Evolutionary conservation across 2,329 filamentous ascomycete species (phyloP).

Genomic region (Dryadomyces quercus-mongolicae): DNA sequence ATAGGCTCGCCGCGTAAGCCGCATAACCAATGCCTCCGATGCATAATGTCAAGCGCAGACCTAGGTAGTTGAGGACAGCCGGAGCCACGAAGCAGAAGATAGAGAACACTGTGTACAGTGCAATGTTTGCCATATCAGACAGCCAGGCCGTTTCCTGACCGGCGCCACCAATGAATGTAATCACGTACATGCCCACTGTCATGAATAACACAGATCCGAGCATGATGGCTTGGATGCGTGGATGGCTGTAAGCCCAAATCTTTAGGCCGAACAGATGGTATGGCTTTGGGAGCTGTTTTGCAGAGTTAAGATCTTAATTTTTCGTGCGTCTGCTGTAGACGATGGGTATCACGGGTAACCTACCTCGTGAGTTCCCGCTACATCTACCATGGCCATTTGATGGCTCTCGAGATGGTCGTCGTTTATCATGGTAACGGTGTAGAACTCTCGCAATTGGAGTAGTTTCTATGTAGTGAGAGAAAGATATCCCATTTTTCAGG

Average conservation of each 20-base stretch:
- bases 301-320: neutral
- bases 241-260: neutral
- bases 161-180: neutral
- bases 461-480: no score
- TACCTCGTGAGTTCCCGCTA: no score
- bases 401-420: no score
- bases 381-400: no score
- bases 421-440: no score
- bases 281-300: neutral
- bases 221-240: neutral
- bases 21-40: conserved; percentile 48
- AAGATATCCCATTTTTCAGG: no score
- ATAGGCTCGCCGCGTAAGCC: conserved; percentile 55
- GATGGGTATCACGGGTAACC: no score
- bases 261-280: neutral
- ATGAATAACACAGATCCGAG: neutral
- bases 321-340: no score
- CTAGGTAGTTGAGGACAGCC: conserved; percentile 57
- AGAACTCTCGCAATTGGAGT: no score
- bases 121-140: conserved; percentile 18
- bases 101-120: conserved; percentile 36
- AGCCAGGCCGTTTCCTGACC: neutral
- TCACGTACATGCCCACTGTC: conserved; percentile 1
- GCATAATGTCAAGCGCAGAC: conserved; percentile 18
- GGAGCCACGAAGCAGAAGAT: conserved; percentile 55